A percentile compares a stretch with the other conserved stretches of the same genome.
Evolutionary conservation across 2,329 filamentous ascomycete genomes (phyloP).

Genomic region (Cryphonectria parasitica): DNA sequence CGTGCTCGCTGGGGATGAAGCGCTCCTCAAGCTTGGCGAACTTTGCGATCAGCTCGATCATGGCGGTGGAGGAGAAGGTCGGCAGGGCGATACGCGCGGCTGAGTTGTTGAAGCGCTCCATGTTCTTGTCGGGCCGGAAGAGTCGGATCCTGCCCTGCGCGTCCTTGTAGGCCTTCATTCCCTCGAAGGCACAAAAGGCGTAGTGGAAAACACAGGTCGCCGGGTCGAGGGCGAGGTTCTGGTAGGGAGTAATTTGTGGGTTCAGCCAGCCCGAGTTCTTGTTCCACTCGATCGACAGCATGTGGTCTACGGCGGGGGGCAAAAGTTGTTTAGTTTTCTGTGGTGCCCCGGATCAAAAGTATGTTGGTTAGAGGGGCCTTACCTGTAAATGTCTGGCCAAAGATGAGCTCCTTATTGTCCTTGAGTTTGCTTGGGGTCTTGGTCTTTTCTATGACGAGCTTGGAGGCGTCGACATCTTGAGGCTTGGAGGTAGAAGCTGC

Average conservation of each 20-base stretch:
- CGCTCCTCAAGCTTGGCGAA: slow-evolving; percentile 81
- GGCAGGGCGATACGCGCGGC: slow-evolving; percentile 90
- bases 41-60: slow-evolving; percentile 81
- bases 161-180: slow-evolving; percentile 99
- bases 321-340: background rate
- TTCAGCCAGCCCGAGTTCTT: slow-evolving; percentile 80
- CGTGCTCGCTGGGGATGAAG: slow-evolving; percentile 84
- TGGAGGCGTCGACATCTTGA: slow-evolving; percentile 74
- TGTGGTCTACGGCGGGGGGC: slow-evolving; percentile 71
- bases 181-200: slow-evolving; percentile 97
- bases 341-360: background rate
- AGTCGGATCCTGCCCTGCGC: slow-evolving; percentile 76
- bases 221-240: slow-evolving; percentile 95
- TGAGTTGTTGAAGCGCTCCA: slow-evolving; percentile 91
- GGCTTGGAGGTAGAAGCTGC: slow-evolving; percentile 57
- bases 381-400: slow-evolving; percentile 92
- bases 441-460: slow-evolving; percentile 76
- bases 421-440: slow-evolving; percentile 73
- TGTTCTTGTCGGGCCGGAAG: slow-evolving; percentile 95
- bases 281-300: slow-evolving; percentile 95
- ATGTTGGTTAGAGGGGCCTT: slow-evolving; percentile 32
- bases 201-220: slow-evolving; percentile 98
- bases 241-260: slow-evolving; percentile 87
- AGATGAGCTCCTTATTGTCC: slow-evolving; percentile 81
- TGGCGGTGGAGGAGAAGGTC: slow-evolving; percentile 72